Conservation (phyloP, 148 eudicot species). For the Spergularia marina region DNA sequence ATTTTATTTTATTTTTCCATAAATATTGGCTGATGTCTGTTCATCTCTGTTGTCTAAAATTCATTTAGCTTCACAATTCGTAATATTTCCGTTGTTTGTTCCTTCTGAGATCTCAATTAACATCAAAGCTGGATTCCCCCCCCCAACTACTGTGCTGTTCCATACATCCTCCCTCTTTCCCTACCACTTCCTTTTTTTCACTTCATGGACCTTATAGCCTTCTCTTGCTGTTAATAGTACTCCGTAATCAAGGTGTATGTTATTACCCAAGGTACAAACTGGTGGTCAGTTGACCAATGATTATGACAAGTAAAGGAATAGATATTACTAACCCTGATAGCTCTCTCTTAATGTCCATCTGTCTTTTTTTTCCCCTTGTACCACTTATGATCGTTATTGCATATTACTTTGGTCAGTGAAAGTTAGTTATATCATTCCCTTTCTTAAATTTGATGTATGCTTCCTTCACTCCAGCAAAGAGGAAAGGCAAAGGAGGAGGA, state of each 20-base stretch:
- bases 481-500: constrained; percentile 86
- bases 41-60: neutral
- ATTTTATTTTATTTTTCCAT: neutral
- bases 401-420: too few relatives aligned
- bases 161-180: neutral
- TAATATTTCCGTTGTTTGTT: neutral
- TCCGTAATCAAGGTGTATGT: too few relatives aligned
- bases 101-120: neutral
- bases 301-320: too few relatives aligned
- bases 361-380: too few relatives aligned
- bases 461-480: constrained; percentile 54
- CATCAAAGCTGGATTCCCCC: neutral
- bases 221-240: neutral
- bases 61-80: neutral
- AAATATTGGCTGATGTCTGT: neutral
- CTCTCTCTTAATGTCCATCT: neutral
- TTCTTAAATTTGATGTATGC: neutral
- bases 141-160: too few relatives aligned
- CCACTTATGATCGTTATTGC: too few relatives aligned
- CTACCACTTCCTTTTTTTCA: neutral
- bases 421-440: neutral
- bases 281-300: too few relatives aligned
- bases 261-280: too few relatives aligned
- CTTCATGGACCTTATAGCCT: neutral
- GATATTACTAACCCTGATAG: too few relatives aligned